Evolutionary conservation across 192 early-diverging fungal species (phyloP), one percentile per base, ranked within the genome.

Genomic region (Haplosporangium gracile): DNA sequence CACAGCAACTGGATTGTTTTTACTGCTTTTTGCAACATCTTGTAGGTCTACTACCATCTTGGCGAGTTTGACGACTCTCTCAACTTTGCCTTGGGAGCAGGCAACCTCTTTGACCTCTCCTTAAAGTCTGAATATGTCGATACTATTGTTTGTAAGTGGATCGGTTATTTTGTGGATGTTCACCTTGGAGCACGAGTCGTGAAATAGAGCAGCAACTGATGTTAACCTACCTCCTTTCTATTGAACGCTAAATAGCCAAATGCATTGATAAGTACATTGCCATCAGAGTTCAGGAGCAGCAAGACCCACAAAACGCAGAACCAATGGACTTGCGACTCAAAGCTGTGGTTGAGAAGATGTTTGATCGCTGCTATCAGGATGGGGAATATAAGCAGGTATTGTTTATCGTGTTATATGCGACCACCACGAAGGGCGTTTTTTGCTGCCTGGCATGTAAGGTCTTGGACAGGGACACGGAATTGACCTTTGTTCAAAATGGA

Each of bases 51-150:
- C 90, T 99, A 97, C 80, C 96, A 99, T 81, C 91, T 99, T 49
- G 98, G 97, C 49, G 98, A 98, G 81, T 96, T 96, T 80, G 96
- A 99, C 70, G 97, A 99, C 68, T 98, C 99, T 15, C 88, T 99
- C 77, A 92, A 91, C 63, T 99, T 99, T 95, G 99, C 99, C 10
- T 89, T 99, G 29, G 97, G 97, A 34, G 97, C 99, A 10, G 99
- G 96, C 34, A 87, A 95, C 73, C 90, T 96, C 32, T 98, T 99
- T 91, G 95, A 98, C 79, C 89, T 96, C 34, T 85, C 92, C 9
- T 92, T 93, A 24, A 95, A 94, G 43, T 95, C 93, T 7, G 95
- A 98, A 89, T 99, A 97, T 79, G 96, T 97, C 40, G 95, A 98
- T 82, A 99, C 98, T 32, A 96, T 99, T 63, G 95, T 98, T 70